Conservation (phyloP, 139 green algal genomes). For the Marvania coccoides region DNA sequence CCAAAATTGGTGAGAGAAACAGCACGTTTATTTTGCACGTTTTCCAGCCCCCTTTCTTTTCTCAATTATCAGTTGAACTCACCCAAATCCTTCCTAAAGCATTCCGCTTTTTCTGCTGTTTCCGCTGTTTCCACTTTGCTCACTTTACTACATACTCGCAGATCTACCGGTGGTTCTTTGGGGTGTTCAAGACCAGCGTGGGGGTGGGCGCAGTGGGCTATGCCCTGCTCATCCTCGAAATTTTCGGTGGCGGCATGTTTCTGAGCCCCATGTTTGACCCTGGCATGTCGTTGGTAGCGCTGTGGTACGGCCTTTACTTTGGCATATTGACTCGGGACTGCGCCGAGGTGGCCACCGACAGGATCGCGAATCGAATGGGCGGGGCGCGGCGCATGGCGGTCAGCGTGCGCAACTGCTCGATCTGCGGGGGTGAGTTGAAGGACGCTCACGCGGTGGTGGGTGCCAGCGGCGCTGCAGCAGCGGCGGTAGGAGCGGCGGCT, state of each 20-base stretch:
- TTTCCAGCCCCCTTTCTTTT: not conserved
- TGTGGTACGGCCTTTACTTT: slow-evolving; percentile 85
- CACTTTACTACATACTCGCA: slow-evolving; percentile 4
- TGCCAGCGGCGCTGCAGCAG: not conserved
- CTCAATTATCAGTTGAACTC: not conserved
- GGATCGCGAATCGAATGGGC: slow-evolving; percentile 54
- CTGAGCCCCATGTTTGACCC: slow-evolving; percentile 19
- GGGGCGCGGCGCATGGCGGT: slow-evolving; percentile 27
- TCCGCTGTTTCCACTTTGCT: not conserved
- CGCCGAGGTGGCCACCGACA: slow-evolving; percentile 72
- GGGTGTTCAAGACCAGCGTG: slow-evolving; percentile 44
- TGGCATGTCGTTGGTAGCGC: slow-evolving; percentile 19
- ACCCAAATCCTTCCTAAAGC: not conserved
- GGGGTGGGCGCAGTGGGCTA: slow-evolving; percentile 59
- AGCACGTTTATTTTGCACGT: no score
- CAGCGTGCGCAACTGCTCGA: slow-evolving; percentile 53
- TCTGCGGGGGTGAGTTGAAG: slow-evolving; percentile 66
- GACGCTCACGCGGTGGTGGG: slow-evolving; percentile 18
- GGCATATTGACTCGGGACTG: slow-evolving; percentile 77
- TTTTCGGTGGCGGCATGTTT: slow-evolving; percentile 49
- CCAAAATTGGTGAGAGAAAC: slow-evolving; percentile 44
- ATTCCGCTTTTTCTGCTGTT: not conserved
- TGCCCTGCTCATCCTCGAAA: slow-evolving; percentile 53
- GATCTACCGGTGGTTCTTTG: slow-evolving; percentile 78
- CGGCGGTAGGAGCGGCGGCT: not conserved